A percentile compares a stretch with the other conserved stretches of the same genome.
Evolutionary conservation across 345 rosid species (phyloP).

Genomic region (Toxicodendron radicans): DNA sequence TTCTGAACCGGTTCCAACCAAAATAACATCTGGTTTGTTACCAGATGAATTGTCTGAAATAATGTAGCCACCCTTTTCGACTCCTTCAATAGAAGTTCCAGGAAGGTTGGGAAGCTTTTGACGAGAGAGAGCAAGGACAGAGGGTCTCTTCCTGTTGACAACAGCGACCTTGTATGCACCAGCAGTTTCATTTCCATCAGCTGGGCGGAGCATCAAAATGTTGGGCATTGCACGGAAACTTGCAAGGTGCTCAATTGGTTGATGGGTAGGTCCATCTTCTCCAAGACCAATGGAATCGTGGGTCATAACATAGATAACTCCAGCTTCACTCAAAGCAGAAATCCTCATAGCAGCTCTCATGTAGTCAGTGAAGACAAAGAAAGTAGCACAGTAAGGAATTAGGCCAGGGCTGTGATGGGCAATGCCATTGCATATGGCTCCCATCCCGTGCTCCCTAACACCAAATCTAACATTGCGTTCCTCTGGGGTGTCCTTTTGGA

Average conservation of each 20-base stretch:
- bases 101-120: constrained; percentile 90
- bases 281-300: constrained; percentile 99
- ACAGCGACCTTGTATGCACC: constrained; percentile 93
- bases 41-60: constrained; percentile 86
- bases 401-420: constrained; percentile 88
- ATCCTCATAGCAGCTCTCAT: constrained; percentile 98
- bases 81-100: constrained; percentile 91
- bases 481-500: constrained; percentile 90
- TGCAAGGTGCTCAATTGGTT: constrained; percentile 94
- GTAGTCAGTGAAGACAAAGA: constrained; percentile 99
- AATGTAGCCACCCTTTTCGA: constrained; percentile 84
- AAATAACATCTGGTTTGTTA: constrained; percentile 88
- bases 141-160: constrained; percentile 74
- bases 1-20: constrained; percentile 97
- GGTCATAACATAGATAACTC: constrained; percentile 98
- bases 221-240: constrained; percentile 99
- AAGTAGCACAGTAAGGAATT: constrained; percentile 96
- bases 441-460: constrained; percentile 98
- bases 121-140: constrained; percentile 84
- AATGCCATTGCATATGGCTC: constrained; percentile 94
- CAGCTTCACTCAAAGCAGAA: constrained; percentile 81
- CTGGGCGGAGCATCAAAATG: constrained; percentile 94
- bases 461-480: constrained; percentile 93
- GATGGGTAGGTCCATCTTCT: constrained; percentile 99
- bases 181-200: constrained; percentile 97